Evolutionary conservation across 768 basidiomycete genomes (phyloP).

Genomic region (Sporobolomyces roseus): DNA sequence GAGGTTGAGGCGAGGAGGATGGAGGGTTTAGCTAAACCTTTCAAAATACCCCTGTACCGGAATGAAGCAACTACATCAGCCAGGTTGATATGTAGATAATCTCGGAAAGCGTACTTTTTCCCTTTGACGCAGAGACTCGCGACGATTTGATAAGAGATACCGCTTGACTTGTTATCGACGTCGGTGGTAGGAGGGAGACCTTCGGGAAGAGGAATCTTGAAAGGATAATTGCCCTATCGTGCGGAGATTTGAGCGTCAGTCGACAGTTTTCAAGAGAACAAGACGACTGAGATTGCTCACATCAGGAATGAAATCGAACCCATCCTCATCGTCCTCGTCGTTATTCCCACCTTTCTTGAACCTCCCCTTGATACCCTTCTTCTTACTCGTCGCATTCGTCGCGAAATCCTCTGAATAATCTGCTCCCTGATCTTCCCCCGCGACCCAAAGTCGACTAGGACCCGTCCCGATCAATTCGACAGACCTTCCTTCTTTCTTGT

Average conservation of each 20-base stretch:
- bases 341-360: slow-evolving; percentile 3
- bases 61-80: no score
- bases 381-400: background rate
- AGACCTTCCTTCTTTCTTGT: slow-evolving; percentile 53
- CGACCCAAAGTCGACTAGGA: slow-evolving; percentile 77
- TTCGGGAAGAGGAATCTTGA: slow-evolving; percentile 86
- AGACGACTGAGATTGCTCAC: no score
- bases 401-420: background rate
- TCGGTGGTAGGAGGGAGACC: slow-evolving; percentile 81
- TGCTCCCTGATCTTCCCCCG: slow-evolving; percentile 58
- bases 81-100: no score
- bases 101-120: slow-evolving; percentile 61
- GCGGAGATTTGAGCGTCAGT: background rate
- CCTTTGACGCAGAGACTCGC: slow-evolving; percentile 80
- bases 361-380: slow-evolving; percentile 1
- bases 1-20: slow-evolving; percentile 15
- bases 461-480: slow-evolving; percentile 76
- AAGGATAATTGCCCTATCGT: slow-evolving; percentile 75
- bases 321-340: slow-evolving; percentile 25
- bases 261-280: background rate
- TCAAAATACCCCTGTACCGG: slow-evolving; percentile 21
- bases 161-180: slow-evolving; percentile 67
- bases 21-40: slow-evolving; percentile 8
- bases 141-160: slow-evolving; percentile 83
- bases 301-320: slow-evolving; percentile 33